Evolutionary conservation across 1,139 yeast genomes (phyloP).

Genomic region (Sugiyamaella paludigena): DNA sequence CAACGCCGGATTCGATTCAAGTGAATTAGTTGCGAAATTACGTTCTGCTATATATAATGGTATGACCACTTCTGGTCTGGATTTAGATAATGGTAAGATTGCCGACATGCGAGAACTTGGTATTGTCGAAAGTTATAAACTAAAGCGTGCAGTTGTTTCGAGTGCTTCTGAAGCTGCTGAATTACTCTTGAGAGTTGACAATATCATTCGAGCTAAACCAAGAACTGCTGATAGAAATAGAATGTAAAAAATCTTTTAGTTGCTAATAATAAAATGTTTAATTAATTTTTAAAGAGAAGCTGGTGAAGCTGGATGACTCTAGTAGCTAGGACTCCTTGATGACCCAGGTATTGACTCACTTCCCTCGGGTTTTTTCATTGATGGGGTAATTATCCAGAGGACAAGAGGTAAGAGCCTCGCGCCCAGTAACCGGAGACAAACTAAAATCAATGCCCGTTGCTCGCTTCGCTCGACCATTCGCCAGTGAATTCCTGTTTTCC

Average conservation of each 20-base stretch:
- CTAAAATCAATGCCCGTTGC: too few species aligned
- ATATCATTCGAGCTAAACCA: slow-evolving; percentile 94
- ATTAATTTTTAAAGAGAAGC: neutral
- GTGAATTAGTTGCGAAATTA: slow-evolving; percentile 85
- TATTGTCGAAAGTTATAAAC: slow-evolving; percentile 84
- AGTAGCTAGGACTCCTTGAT: too few species aligned
- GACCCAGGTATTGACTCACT: neutral
- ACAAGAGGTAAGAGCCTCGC: too few species aligned
- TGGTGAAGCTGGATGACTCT: neutral
- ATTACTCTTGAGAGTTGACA: slow-evolving; percentile 89
- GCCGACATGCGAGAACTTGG: slow-evolving; percentile 96
- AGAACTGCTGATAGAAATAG: slow-evolving; percentile 86
- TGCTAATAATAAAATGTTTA: neutral
- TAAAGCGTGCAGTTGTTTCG: slow-evolving; percentile 92
- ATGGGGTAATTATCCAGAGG: too few species aligned
- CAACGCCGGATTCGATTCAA: slow-evolving; percentile 94
- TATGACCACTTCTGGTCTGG: slow-evolving; percentile 85
- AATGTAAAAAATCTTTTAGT: slow-evolving; percentile 14
- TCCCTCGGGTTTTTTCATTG: too few species aligned
- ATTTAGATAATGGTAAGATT: slow-evolving; percentile 74
- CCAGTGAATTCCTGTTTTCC: too few species aligned
- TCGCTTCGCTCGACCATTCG: too few species aligned
- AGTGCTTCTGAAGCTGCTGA: slow-evolving; percentile 98
- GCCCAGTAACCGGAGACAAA: too few species aligned
- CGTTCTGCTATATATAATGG: slow-evolving; percentile 94